Percentiles rank a stretch among this genome's conserved stretches.
These are phyloP conservation scores for Solanum megistacrolobum DNA, from an alignment of 257 asterid genomes.

Conservation along the genomic window DNA sequence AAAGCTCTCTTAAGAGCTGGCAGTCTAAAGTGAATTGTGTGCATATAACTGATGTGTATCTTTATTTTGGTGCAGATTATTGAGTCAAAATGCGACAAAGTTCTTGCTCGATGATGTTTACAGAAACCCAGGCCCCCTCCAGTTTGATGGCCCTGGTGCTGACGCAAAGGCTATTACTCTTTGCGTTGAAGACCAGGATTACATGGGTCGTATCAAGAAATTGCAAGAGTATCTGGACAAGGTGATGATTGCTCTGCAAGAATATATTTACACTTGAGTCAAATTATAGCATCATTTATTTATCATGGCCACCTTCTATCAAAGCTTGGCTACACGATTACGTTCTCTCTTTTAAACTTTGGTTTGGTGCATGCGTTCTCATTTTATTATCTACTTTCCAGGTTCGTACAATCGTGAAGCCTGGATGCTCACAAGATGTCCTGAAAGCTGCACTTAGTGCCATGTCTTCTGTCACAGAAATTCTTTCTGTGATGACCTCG, in stretches of 20 bases:
- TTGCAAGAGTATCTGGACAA: conserved; percentile 62
- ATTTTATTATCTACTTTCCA: conserved; percentile 4
- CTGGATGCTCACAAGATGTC: conserved; percentile 96
- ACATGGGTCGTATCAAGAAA: conserved; percentile 73
- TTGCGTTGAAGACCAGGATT: conserved; percentile 85
- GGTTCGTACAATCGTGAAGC: conserved; percentile 94
- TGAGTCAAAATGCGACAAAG: conserved; percentile 77
- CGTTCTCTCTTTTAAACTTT: neutral
- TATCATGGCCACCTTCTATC: neutral
- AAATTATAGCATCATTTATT: neutral
- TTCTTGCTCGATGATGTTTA: conserved; percentile 80
- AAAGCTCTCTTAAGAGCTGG: neutral
- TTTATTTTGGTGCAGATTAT: conserved; percentile 28
- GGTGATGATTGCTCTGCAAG: conserved; percentile 11
- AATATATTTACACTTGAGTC: neutral
- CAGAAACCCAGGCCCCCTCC: conserved; percentile 99
- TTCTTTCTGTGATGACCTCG: conserved; percentile 44
- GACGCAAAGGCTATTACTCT: conserved; percentile 74
- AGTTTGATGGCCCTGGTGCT: conserved; percentile 94
- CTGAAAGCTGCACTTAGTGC: conserved; percentile 89
- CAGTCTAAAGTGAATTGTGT: neutral
- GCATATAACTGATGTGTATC: neutral
- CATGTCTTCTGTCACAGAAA: conserved; percentile 84
- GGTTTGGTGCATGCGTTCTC: neutral
- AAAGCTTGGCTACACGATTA: neutral